Base-by-base conservation (phyloP, 371 early-diverging fungal species). In the Mortierella sp. region DNA sequence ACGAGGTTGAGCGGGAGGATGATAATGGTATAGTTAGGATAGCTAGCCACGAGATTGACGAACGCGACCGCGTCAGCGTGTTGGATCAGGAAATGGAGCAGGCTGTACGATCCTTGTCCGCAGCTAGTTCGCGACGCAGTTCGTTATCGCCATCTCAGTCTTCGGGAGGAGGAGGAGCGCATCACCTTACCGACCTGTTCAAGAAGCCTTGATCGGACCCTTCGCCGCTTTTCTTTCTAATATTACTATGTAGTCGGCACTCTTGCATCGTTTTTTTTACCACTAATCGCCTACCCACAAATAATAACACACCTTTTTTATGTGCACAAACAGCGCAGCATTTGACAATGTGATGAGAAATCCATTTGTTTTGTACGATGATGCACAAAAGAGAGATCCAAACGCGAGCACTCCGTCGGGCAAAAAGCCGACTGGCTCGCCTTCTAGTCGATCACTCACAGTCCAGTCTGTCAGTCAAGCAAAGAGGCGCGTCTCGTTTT, bases 1-100 rank as follows among this genome's bases (percentile, higher is more conserved):
- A 78, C 53, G 86, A 85, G 61, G 77, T 74, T 6, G 86, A 85
- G 55, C 73, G 72, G 48, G 86, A 85, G 53, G 77, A 81, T 8
- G 81, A 85, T 44, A 72, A 79, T 34, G 86, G 86, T 0, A 16
- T 85, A 13, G 69, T 81, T 1, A 76, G 86, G 72, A 69, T 57
- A 13, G 74, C 76, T 37, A 81, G 74, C 61, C 81, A 61, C 26
- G 81, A 85, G 21, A 70, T 75, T 21, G 71, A 69, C 0, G 81
- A 77, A 26, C 54, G 37, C 50, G 77, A 79, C 24, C 74, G 64
- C 13, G 50, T 61, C 19, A 54, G 26, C 8, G 50, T 76, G 0
- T 64, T 73, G 64, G 50, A 73, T 24, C 48, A 69, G 59, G 26
- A 69, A 69, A 44, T 31, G 50, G 75, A 72, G 54, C 69, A 57